Evolutionary conservation across 2,329 filamentous ascomycete genomes (phyloP), one percentile per base, ranked within the genome.

Genomic region (Alternaria ethzedia): DNA sequence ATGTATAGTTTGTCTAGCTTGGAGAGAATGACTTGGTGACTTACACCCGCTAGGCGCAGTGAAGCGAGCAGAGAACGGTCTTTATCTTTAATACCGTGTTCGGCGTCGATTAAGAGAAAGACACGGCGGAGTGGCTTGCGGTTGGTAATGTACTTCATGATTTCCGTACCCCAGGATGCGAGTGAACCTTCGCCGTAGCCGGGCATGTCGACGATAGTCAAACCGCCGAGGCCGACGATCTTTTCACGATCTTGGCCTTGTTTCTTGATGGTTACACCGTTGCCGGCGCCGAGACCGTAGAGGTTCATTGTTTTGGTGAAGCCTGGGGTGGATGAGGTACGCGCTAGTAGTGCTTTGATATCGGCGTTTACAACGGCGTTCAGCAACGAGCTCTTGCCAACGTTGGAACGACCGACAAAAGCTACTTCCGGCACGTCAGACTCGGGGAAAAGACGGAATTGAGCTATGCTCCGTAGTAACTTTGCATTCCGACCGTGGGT

Each of bases 391-490:
- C 86, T 88, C 79, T 93, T 92, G 57, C 90, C 90, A 6, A 91
- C 90, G 72, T 93, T 93, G 43, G 86, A 89, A 50, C 90, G 85
- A 17, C 90, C 90, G 5, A 92, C 82, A 73, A 93, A 91, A 44
- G 86, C 87, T 13, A 90, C 84, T 81, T 91, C 88, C 1, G 88
- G 87, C 28, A 86, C 80, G 2, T 82, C 74, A 1, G 83, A 84
- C 9, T 83, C 83, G 8, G 87, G 86, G 62, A 90, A 86, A 4
- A 82, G 81, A 68, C 86, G 87, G 79, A 92, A 92, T 61, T 86
- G 83, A 15, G 83, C 82, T 7, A 86, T 84, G 4, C 86, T 87
- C 83, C 86, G 90, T 59, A 90, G 82, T 66, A 89, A 85, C 79
- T 75, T 6, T 85, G 87, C 67, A 0, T 82, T 82, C 3, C 67